Conservation (phyloP, 805 yeast genomes). For the Priceomyces carsonii region DNA sequence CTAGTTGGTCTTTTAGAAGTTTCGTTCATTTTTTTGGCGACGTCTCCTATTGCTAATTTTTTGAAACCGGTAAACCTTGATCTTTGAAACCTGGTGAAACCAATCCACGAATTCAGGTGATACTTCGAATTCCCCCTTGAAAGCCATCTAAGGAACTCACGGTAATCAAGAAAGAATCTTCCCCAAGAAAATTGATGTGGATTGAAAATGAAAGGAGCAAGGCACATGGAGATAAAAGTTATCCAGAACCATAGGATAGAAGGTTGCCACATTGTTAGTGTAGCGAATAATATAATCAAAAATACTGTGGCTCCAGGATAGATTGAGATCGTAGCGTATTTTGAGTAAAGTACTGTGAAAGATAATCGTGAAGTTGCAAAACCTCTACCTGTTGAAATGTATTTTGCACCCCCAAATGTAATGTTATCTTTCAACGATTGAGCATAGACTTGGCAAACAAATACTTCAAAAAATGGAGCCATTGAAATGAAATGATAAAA, state of each 20-base stretch:
- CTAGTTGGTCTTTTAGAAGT: constrained; percentile 12
- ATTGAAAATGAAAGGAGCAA: constrained; percentile 54
- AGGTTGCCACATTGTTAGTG: constrained; percentile 79
- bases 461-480: constrained; percentile 92
- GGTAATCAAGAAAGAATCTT: constrained; percentile 50
- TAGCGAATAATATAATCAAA: constrained; percentile 71
- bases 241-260: constrained; percentile 62
- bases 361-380: constrained; percentile 83
- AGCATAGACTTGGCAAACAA: constrained; percentile 92
- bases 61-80: constrained; percentile 26
- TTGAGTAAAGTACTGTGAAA: constrained; percentile 70
- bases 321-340: constrained; percentile 74
- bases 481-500: constrained; percentile 75
- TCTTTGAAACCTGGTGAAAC: constrained; percentile 44
- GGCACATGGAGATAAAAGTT: constrained; percentile 45
- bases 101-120: constrained; percentile 78
- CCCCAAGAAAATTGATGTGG: constrained; percentile 53
- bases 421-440: constrained; percentile 72
- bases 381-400: constrained; percentile 92
- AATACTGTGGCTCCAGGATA: constrained; percentile 74
- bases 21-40: constrained; percentile 1
- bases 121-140: constrained; percentile 72
- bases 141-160: constrained; percentile 66
- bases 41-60: constrained; percentile 1
- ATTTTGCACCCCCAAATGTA: constrained; percentile 88